Conservation (phyloP, 1,284 basidiomycete species). For the Volvariella volvacea region DNA sequence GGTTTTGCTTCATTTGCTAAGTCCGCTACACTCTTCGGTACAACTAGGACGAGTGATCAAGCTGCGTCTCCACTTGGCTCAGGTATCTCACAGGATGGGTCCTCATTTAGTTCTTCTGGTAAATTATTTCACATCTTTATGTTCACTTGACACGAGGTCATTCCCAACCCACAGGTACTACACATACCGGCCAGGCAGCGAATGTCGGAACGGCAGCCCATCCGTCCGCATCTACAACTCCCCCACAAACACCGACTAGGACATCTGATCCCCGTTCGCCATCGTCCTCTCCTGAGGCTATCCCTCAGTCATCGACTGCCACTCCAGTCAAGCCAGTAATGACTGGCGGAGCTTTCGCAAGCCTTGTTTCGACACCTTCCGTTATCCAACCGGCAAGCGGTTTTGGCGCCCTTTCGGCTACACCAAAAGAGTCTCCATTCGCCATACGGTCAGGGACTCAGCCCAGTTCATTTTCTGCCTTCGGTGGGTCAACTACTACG, state of each 20-base stretch:
- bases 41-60: constrained; percentile 1
- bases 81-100: no score
- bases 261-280: constrained; percentile 10
- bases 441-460: constrained; percentile 34
- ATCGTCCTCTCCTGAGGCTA: constrained; percentile 12
- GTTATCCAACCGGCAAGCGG: constrained; percentile 30
- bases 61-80: no score
- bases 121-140: no score
- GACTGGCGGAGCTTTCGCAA: constrained; percentile 20
- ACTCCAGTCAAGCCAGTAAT: constrained; percentile 7
- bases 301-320: constrained; percentile 1
- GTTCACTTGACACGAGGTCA: no score
- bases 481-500: constrained; percentile 18
- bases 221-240: constrained; percentile 11
- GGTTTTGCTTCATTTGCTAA: constrained; percentile 2
- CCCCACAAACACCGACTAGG: neutral
- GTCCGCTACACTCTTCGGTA: neutral
- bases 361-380: constrained; percentile 21
- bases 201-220: no score
- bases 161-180: no score
- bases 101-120: no score
- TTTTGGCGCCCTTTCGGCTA: constrained; percentile 34
- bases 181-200: no score
- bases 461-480: constrained; percentile 26
- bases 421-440: constrained; percentile 43